Percentiles rank a stretch among this genome's conserved stretches.
phyloP scores from a whole-genome alignment of 345 rosid genomes.

The Citrus trifoliata region DNA sequence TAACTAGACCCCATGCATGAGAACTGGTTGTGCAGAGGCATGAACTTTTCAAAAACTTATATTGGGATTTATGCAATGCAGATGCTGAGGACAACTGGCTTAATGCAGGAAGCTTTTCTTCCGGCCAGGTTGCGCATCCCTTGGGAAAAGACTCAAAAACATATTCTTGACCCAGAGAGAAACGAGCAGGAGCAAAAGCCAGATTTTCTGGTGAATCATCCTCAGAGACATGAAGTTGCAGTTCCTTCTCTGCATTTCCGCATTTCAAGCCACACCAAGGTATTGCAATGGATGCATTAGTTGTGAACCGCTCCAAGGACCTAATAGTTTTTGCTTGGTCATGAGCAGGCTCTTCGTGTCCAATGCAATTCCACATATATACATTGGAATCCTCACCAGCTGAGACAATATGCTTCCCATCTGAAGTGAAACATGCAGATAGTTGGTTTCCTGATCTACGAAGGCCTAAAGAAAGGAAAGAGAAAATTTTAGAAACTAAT shows the following conservation, averaged over 20 bases:
- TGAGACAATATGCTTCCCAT: constrained; percentile 82
- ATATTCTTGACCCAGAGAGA: constrained; percentile 59
- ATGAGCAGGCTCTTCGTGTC: constrained; percentile 25
- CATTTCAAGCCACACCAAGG: constrained; percentile 73
- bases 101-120: constrained; percentile 72
- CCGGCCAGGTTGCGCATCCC: constrained; percentile 95
- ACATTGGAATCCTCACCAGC: constrained; percentile 79
- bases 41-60: constrained; percentile 61
- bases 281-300: constrained; percentile 70
- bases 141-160: constrained; percentile 68
- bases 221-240: constrained; percentile 19
- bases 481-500: constrained; percentile 6
- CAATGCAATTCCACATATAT: constrained; percentile 64
- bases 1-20: constrained; percentile 89
- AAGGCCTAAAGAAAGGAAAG: constrained; percentile 35
- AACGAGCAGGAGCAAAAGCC: constrained; percentile 45
- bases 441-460: constrained; percentile 56
- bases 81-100: constrained; percentile 35
- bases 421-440: constrained; percentile 65
- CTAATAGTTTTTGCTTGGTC: constrained; percentile 43
- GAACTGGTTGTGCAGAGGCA: constrained; percentile 59
- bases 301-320: constrained; percentile 71
- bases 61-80: constrained; percentile 58
- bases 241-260: constrained; percentile 21
- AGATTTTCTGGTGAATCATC: constrained; percentile 25